These are phyloP conservation scores for Pyrus bretschneideri DNA, from an alignment of 306 rosid species.

Conservation along the genomic window DNA sequence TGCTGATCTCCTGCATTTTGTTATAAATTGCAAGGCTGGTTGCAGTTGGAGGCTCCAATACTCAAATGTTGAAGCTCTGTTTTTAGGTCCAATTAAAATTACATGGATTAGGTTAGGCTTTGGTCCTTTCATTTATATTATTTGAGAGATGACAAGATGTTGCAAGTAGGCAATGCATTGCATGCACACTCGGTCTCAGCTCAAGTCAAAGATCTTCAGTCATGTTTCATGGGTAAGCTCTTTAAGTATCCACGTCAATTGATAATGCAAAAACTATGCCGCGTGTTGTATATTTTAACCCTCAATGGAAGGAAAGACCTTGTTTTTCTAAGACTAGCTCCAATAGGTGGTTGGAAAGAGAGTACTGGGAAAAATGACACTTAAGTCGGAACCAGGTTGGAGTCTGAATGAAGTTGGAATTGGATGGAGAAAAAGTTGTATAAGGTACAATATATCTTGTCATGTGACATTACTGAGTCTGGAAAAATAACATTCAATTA, in stretches of 20 bases:
- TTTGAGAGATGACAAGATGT: not conserved
- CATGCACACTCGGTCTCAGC: not conserved
- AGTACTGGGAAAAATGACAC: not conserved
- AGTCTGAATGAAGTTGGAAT: not conserved
- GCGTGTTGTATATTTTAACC: not conserved
- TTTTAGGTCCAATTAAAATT: no score
- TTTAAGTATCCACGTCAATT: not conserved
- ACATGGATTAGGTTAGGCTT: not conserved
- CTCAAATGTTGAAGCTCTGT: not conserved
- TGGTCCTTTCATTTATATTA: not conserved
- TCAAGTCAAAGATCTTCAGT: not conserved
- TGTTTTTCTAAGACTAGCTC: not conserved
- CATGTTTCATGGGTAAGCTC: not conserved
- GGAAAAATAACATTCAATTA: not conserved
- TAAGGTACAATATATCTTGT: not conserved
- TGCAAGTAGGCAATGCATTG: not conserved
- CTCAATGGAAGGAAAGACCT: not conserved
- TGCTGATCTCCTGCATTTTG: not conserved
- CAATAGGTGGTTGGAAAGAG: not conserved
- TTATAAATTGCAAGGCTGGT: not conserved
- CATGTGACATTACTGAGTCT: not conserved
- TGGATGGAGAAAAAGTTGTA: no score
- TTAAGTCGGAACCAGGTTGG: not conserved
- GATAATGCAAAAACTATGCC: not conserved
- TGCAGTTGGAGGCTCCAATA: not conserved